These are phyloP conservation scores for Rubia peregrina DNA, from an alignment of 305 asterid genomes.

Conservation along the genomic window DNA sequence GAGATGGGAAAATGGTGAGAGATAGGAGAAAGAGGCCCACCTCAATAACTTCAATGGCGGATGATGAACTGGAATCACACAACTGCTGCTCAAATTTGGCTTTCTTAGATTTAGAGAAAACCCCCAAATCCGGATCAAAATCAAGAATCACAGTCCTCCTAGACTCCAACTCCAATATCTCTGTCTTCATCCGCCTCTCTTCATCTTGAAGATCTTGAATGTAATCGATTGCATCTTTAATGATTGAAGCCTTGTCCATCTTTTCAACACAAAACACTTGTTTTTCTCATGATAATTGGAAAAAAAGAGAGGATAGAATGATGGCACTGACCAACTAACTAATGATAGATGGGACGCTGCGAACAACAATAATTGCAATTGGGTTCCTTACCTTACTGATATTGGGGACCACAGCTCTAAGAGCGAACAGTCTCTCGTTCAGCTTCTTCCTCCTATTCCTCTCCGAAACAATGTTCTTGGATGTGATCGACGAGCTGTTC, in stretches of 20 bases:
- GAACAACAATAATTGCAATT: too few species aligned
- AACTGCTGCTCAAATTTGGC: slow-evolving; percentile 33
- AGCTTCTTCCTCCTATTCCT: slow-evolving; percentile 75
- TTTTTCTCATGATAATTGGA: too few species aligned
- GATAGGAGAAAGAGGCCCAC: slow-evolving; percentile 22
- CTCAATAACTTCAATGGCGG: slow-evolving; percentile 66
- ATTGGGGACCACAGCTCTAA: slow-evolving; percentile 80
- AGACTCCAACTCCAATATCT: slow-evolving; percentile 54
- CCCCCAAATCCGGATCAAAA: slow-evolving; percentile 34
- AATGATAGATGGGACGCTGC: neutral
- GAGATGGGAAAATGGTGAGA: too few species aligned
- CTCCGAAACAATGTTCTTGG: slow-evolving; percentile 75
- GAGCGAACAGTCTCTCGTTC: slow-evolving; percentile 69
- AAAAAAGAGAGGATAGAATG: neutral
- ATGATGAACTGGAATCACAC: slow-evolving; percentile 26
- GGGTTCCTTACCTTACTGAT: slow-evolving; percentile 51
- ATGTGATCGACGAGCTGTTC: slow-evolving; percentile 37
- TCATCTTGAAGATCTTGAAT: slow-evolving; percentile 52
- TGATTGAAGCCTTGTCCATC: slow-evolving; percentile 91
- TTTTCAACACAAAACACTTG: neutral
- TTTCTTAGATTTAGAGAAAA: slow-evolving; percentile 41
- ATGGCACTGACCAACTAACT: neutral
- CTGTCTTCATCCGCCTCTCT: slow-evolving; percentile 45
- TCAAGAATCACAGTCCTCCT: slow-evolving; percentile 21
- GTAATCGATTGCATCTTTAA: slow-evolving; percentile 75